Evolutionary conservation across 768 basidiomycete species (phyloP).

Genomic region (Amyloporia xantha): DNA sequence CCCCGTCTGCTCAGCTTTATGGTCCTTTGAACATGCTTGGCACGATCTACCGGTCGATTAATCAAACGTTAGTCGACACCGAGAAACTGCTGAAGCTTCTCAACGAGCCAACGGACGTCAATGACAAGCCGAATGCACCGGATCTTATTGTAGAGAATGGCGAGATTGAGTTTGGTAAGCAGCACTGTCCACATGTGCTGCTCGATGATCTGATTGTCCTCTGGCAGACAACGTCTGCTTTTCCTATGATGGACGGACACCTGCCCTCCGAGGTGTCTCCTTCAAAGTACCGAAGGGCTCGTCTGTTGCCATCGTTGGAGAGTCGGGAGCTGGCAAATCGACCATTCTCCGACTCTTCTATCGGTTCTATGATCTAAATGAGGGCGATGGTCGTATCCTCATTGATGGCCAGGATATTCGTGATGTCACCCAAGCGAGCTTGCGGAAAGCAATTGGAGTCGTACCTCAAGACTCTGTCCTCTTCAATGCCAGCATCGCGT

Average conservation of each 20-base stretch:
- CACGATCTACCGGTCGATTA: slow-evolving; percentile 70
- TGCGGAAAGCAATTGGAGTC: slow-evolving; percentile 80
- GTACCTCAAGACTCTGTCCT: slow-evolving; percentile 83
- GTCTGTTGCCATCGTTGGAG: slow-evolving; percentile 86
- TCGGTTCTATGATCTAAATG: slow-evolving; percentile 84
- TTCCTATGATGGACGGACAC: slow-evolving; percentile 70
- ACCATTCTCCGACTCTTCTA: slow-evolving; percentile 84
- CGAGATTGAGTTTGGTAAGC: slow-evolving; percentile 81
- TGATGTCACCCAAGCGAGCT: slow-evolving; percentile 74
- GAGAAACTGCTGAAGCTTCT: slow-evolving; percentile 80
- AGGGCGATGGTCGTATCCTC: slow-evolving; percentile 72
- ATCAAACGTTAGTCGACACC: slow-evolving; percentile 73
- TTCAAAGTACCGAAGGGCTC: slow-evolving; percentile 86
- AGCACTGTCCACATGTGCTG: background rate
- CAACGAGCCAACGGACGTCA: slow-evolving; percentile 76
- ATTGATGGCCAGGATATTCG: slow-evolving; percentile 87
- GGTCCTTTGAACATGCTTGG: slow-evolving; percentile 73
- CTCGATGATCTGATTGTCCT: slow-evolving; percentile 4
- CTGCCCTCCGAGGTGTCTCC: slow-evolving; percentile 69
- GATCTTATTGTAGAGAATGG: slow-evolving; percentile 68
- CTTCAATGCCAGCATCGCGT: slow-evolving; percentile 64
- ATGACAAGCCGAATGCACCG: slow-evolving; percentile 69
- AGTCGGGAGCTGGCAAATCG: slow-evolving; percentile 77
- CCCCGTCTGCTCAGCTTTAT: slow-evolving; percentile 49
- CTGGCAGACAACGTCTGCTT: slow-evolving; percentile 74